phyloP scores from a whole-genome alignment of 495 filamentous ascomycete genomes.

The Clohesyomyces aquaticus region DNA sequence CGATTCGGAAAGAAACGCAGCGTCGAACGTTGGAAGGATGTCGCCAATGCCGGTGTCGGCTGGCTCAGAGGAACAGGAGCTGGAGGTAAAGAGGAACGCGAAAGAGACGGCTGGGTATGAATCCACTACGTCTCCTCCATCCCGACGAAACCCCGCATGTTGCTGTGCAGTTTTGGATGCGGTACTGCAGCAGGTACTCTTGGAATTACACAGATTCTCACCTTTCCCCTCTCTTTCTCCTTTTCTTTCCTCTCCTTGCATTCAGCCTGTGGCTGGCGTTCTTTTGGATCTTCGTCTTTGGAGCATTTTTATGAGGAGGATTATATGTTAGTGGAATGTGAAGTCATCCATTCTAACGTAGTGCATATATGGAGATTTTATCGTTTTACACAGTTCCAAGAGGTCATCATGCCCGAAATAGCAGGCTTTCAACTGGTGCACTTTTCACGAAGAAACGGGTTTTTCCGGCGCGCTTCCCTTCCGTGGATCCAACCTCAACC shows the following conservation, averaged over 20 bases:
- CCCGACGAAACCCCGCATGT: no score
- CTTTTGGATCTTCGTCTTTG: neutral
- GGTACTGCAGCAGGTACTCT: neutral
- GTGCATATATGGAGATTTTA: neutral
- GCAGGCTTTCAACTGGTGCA: no score
- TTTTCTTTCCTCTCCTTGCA: neutral
- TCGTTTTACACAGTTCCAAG: neutral
- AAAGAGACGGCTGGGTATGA: slow-evolving; percentile 30
- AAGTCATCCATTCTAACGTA: neutral
- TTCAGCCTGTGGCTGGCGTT: neutral
- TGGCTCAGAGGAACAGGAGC: slow-evolving; percentile 33
- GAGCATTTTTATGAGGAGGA: slow-evolving; percentile 4
- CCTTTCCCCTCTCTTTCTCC: neutral
- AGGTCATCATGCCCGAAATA: no score
- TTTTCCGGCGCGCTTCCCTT: no score
- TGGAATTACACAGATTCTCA: neutral
- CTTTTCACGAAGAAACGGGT: no score
- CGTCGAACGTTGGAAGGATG: slow-evolving; percentile 35
- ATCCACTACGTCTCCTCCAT: no score
- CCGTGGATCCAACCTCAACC: no score
- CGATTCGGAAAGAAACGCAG: slow-evolving; percentile 31
- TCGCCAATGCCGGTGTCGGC: slow-evolving; percentile 29
- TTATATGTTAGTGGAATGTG: slow-evolving; percentile 1
- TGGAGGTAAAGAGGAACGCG: slow-evolving; percentile 25
- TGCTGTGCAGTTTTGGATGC: no score